phyloP scores from a whole-genome alignment of 1,284 basidiomycete genomes.

The Pyrrhoderma lamaoense region DNA sequence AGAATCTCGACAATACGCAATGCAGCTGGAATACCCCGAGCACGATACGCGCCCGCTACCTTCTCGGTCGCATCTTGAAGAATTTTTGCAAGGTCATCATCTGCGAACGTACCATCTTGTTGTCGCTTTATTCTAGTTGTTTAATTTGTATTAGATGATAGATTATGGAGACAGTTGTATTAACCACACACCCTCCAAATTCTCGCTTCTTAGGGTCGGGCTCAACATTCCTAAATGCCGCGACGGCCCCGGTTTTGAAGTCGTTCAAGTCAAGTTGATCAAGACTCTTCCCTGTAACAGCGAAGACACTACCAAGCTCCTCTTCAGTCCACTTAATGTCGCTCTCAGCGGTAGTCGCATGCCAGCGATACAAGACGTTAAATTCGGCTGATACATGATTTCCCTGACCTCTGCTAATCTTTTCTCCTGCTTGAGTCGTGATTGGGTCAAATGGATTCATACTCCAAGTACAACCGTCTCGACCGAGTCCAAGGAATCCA shows the following conservation, averaged over 20 bases:
- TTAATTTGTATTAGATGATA: not conserved
- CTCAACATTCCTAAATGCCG: conserved; percentile 21
- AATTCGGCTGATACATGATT: conserved; percentile 48
- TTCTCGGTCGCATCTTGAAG: conserved; percentile 37
- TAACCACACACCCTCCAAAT: conserved; percentile 29
- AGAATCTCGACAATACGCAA: conserved; percentile 41
- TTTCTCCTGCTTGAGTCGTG: conserved; percentile 8
- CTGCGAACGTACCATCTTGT: conserved; percentile 32
- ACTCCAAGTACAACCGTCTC: conserved; percentile 38
- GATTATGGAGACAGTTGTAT: not conserved
- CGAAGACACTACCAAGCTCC: conserved; percentile 29
- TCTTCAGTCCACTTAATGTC: conserved; percentile 39
- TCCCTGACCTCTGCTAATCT: conserved; percentile 34
- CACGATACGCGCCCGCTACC: conserved; percentile 39
- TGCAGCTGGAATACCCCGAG: conserved; percentile 33
- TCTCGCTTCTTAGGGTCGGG: conserved; percentile 29
- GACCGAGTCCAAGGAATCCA: conserved; percentile 37
- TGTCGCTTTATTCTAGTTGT: conserved; percentile 25
- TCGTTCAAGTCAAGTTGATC: conserved; percentile 27
- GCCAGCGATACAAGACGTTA: conserved; percentile 42
- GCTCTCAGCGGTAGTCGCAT: conserved; percentile 33
- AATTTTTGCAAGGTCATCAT: conserved; percentile 37
- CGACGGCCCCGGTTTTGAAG: conserved; percentile 23
- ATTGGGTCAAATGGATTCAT: conserved; percentile 34
- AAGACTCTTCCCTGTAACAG: conserved; percentile 24